Evolutionary conservation across 768 basidiomycete species (phyloP).

Genomic region (Boletus fagicola): DNA sequence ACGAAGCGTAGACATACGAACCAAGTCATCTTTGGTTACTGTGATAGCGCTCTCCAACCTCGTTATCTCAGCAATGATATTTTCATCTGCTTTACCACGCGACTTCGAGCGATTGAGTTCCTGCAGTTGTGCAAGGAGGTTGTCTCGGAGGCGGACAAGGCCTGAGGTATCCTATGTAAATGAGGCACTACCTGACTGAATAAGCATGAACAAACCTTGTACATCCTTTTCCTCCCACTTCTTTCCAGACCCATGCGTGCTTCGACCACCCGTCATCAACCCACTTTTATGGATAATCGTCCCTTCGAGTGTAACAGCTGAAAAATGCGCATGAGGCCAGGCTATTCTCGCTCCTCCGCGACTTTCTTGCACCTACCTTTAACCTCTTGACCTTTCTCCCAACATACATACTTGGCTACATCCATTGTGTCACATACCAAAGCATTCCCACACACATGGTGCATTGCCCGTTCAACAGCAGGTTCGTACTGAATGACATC

Average conservation of each 20-base stretch:
- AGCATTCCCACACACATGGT: slow-evolving; percentile 93
- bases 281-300: slow-evolving; percentile 98
- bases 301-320: slow-evolving; percentile 95
- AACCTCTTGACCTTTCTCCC: slow-evolving; percentile 93
- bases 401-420: slow-evolving; percentile 85
- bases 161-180: slow-evolving; percentile 27
- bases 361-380: slow-evolving; percentile 78
- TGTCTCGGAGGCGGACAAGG: slow-evolving; percentile 63
- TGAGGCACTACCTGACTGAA: slow-evolving; percentile 25
- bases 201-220: slow-evolving; percentile 51
- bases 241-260: slow-evolving; percentile 69
- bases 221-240: slow-evolving; percentile 97
- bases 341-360: neutral
- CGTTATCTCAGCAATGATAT: slow-evolving; percentile 69
- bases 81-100: slow-evolving; percentile 80
- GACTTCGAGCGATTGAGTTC: slow-evolving; percentile 86
- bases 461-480: slow-evolving; percentile 89
- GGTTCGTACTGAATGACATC: slow-evolving; percentile 84
- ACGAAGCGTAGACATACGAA: too few species aligned
- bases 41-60: slow-evolving; percentile 76
- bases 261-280: slow-evolving; percentile 91
- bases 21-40: slow-evolving; percentile 81
- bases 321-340: neutral
- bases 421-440: slow-evolving; percentile 96
- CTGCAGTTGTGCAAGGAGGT: slow-evolving; percentile 66